These are phyloP conservation scores for Colletotrichum eremochloae DNA, from an alignment of 2,329 filamentous ascomycete species.

Conservation along the genomic window DNA sequence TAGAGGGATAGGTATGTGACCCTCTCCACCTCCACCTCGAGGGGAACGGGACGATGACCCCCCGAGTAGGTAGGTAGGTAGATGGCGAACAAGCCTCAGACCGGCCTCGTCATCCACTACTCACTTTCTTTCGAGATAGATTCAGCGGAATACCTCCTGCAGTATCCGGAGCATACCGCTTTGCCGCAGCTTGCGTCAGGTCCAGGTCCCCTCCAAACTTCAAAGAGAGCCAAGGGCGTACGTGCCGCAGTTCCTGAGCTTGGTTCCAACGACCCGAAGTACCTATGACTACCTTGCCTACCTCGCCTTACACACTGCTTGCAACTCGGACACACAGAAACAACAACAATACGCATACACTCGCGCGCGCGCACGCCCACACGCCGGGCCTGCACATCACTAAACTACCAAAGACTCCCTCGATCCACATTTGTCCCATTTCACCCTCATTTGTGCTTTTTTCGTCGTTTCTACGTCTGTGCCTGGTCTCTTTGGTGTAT, in stretches of 20 bases:
- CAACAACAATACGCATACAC: constrained; percentile 15
- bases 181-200: constrained; percentile 33
- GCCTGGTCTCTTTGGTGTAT: neutral
- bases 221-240: constrained; percentile 17
- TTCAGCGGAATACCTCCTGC: neutral
- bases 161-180: neutral
- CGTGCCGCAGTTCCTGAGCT: constrained; percentile 18
- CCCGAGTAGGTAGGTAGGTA: neutral
- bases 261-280: neutral
- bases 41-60: neutral
- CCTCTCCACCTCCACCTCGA: constrained; percentile 1
- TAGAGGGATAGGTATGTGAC: constrained; percentile 5
- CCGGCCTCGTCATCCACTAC: constrained; percentile 10
- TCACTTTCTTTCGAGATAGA: constrained; percentile 14
- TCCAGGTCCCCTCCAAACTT: neutral
- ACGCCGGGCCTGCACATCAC: constrained; percentile 13
- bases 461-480: constrained; percentile 29
- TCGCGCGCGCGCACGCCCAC: neutral
- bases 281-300: neutral
- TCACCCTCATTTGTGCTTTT: constrained; percentile 22
- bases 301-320: constrained; percentile 15
- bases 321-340: constrained; percentile 13
- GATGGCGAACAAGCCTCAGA: constrained; percentile 23
- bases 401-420: constrained; percentile 25
- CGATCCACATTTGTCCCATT: constrained; percentile 31